Evolutionary conservation across 2,329 filamentous ascomycete species (phyloP).

Genomic region (Microdochium nivale): DNA sequence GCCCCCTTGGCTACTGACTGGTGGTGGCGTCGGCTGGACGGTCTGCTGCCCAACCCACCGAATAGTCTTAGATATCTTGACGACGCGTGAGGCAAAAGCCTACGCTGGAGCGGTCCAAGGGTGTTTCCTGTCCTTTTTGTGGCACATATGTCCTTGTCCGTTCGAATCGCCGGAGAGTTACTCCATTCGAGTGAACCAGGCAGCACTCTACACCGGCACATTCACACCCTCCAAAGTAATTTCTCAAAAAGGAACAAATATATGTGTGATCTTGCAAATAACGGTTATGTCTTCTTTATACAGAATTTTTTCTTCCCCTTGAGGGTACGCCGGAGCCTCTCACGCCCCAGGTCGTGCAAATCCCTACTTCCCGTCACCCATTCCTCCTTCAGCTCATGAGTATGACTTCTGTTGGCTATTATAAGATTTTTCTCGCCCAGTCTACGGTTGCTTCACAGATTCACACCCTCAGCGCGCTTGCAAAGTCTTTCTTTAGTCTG

Average conservation of each 20-base stretch:
- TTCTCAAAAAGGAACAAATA: background rate
- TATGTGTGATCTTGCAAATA: background rate
- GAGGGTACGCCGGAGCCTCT: background rate
- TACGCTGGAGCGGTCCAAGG: no score
- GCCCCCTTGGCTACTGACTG: no score
- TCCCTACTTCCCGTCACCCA: background rate
- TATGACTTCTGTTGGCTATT: background rate
- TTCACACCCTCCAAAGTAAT: background rate
- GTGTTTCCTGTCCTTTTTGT: no score
- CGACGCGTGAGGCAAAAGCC: no score
- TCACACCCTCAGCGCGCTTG: background rate
- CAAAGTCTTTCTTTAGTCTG: constrained; percentile 26
- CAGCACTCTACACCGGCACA: background rate
- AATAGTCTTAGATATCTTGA: no score
- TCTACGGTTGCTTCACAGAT: background rate
- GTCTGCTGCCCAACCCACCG: no score
- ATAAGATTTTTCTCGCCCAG: background rate
- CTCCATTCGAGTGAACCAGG: no score
- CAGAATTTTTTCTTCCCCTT: background rate
- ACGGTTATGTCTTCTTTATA: background rate
- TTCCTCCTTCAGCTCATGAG: background rate
- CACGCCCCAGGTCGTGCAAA: background rate
- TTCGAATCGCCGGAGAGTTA: no score
- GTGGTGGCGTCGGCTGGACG: no score
- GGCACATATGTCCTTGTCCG: no score